Percentiles rank a stretch among this genome's conserved stretches.
Evolutionary conservation across 805 yeast species (phyloP).

Genomic region (Cyberlindnera saturnus): DNA sequence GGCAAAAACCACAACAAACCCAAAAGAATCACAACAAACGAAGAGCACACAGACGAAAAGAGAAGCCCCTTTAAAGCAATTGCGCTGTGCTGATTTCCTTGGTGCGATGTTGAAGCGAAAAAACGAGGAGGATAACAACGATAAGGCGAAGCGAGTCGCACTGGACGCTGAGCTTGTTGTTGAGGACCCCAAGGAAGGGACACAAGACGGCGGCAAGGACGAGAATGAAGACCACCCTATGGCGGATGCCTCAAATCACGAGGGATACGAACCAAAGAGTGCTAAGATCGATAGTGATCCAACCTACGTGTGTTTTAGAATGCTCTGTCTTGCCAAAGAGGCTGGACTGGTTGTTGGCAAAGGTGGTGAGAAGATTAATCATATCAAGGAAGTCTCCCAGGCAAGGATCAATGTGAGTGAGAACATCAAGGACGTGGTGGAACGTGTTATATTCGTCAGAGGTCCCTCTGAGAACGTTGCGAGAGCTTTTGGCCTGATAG

Average conservation of each 20-base stretch:
- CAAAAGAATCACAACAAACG: neutral
- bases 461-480: constrained; percentile 79
- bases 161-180: constrained; percentile 55
- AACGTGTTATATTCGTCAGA: constrained; percentile 64
- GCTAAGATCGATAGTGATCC: constrained; percentile 33
- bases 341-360: constrained; percentile 74
- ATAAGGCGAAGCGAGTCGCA: constrained; percentile 57
- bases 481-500: constrained; percentile 70
- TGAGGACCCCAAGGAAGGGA: constrained; percentile 4
- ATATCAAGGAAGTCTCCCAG: constrained; percentile 54
- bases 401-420: constrained; percentile 70
- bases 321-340: constrained; percentile 71
- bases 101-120: constrained; percentile 44
- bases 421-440: constrained; percentile 64
- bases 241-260: constrained; percentile 1
- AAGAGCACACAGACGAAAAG: neutral
- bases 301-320: constrained; percentile 60
- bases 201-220: constrained; percentile 1
- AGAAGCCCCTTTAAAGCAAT: no score
- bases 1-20: neutral
- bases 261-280: no score
- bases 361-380: constrained; percentile 69
- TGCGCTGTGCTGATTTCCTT: no score
- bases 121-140: constrained; percentile 48
- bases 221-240: constrained; percentile 2